Evolutionary conservation across 1,284 basidiomycete genomes (phyloP), one percentile per base, ranked within the genome.

Genomic region (Tremellales sp.): DNA sequence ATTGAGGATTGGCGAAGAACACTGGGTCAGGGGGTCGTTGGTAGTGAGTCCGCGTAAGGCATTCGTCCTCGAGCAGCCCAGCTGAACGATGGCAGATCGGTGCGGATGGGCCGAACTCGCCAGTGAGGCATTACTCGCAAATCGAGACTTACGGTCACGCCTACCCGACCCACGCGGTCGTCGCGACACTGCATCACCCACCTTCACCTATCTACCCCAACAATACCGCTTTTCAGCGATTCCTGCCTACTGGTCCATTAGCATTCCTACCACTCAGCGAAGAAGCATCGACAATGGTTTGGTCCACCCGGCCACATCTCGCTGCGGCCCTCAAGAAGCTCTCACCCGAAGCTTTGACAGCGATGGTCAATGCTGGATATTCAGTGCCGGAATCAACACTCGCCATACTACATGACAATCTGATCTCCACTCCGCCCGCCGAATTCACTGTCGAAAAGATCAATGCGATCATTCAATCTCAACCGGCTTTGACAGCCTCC

Each of bases 31-130:
- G 25, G 73, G 67, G 1, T 59, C 59, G 23, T 60, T 75, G 15
- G 67, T 75, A 17, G 66, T 68, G 43, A 56, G 62, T 67, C 45
- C 11, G 7, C n/a, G 25, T n/a, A n/a, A n/a, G 31, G 31, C 11
- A 33, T 33, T n/a, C 31, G 31, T 33, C 31, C 31, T 33, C 10
- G 31, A 11, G n/a, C n/a, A n/a, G 26, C 3, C n/a, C 19, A 19
- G 12, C 11, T 23, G 2, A 4, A n/a, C n/a, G 15, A 10, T 31
- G 17, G 15, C 60, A 93, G 85, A 82, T 98, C 36, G 94, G 96
- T 21, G 96, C 96, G 6, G 96, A 98, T 65, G 96, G 96, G 0
- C 84, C 84, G 65, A 93, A 92, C 68, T 97, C 92, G 1, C 94
- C 94, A 7, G 96, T 97, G 15, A 83, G 92, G 43, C 74, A 82